These are phyloP conservation scores for Psophocarpus tetragonolobus DNA, from an alignment of 306 rosid species.

Conservation along the genomic window DNA sequence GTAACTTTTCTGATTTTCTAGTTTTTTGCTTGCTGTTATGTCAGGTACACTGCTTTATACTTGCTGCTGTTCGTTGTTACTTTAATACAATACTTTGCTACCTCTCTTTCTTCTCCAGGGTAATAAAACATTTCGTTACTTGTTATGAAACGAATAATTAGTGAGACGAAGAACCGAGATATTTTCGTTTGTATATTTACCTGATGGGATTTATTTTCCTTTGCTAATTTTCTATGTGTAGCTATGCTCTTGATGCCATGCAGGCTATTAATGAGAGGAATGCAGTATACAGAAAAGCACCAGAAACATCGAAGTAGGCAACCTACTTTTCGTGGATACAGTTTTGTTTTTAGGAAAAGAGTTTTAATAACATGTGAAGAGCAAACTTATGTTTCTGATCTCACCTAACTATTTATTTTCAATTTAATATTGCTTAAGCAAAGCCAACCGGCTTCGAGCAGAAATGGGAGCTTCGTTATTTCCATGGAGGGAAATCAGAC, in stretches of 20 bases:
- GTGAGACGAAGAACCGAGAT: constrained; percentile 6
- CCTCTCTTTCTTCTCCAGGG: constrained; percentile 94
- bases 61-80: constrained; percentile 68
- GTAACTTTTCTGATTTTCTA: constrained; percentile 16
- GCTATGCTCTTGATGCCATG: constrained; percentile 83
- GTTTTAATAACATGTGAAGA: constrained; percentile 12
- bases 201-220: constrained; percentile 16
- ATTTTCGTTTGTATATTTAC: constrained; percentile 19
- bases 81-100: constrained; percentile 71
- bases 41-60: constrained; percentile 76
- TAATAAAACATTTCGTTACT: constrained; percentile 40
- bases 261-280: constrained; percentile 53
- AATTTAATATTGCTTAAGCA: constrained; percentile 68
- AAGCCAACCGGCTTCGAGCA: constrained; percentile 92
- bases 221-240: constrained; percentile 28
- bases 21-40: constrained; percentile 25
- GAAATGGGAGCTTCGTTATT: constrained; percentile 58
- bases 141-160: constrained; percentile 19
- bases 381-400: constrained; percentile 29
- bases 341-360: constrained; percentile 20
- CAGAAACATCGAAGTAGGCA: constrained; percentile 62
- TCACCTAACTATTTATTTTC: constrained; percentile 45
- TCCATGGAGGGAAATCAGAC: constrained; percentile 53
- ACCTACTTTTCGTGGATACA: constrained; percentile 21
- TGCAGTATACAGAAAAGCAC: constrained; percentile 40